Base-by-base conservation (phyloP, 2,329 filamentous ascomycete genomes). In the Phyllosticta citriasiana region DNA sequence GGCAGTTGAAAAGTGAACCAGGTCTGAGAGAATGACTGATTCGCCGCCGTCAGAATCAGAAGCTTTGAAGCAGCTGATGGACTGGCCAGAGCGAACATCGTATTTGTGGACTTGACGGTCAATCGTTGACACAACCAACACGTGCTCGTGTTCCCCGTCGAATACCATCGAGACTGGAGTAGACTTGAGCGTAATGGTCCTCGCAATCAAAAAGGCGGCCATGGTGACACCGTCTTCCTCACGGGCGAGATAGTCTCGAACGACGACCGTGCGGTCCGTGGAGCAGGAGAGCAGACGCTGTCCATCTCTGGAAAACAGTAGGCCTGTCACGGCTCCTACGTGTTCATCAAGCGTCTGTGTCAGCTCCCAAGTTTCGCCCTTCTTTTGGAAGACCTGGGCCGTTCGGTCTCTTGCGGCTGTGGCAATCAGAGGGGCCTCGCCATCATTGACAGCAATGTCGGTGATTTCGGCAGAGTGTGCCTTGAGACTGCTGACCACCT, bases 321-420 rank as follows among this genome's bases (percentile, higher is more conserved):
- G 76, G 27, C 87, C 86, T 60, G 83, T 87, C 19, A 99, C 92
- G 65, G 89, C 89, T 24, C 91, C 90, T 30, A 91, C 86, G 73
- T 97, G 96, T 67, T 99, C 93, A 61, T 89, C 86, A 70, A 97
- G 83, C 0, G 94, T 99, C 72, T 99, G 94, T 57, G 96, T 83
- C 62, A 97, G 83, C 62, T 88, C 83, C 73, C 95, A 88, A 2
- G 74, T 75, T 2, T 84, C 81, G 12, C 74, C 78, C 1, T 76
- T 75, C 25, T 80, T 79, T 63, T 84, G 80, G 71, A 97, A 97
- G n/a, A 99, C 77, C 72, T 99, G 94, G 0, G 93, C 84, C n/a
- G 88, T 96, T 57, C 94, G 87, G 74, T 99, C 94, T 65, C 94
- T 83, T 40, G 91, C 89, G 70, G 88, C 92, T 10, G 87, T 91